Base-by-base conservation (phyloP, 2,329 filamentous ascomycete species). In the Thelonectria rubi region DNA sequence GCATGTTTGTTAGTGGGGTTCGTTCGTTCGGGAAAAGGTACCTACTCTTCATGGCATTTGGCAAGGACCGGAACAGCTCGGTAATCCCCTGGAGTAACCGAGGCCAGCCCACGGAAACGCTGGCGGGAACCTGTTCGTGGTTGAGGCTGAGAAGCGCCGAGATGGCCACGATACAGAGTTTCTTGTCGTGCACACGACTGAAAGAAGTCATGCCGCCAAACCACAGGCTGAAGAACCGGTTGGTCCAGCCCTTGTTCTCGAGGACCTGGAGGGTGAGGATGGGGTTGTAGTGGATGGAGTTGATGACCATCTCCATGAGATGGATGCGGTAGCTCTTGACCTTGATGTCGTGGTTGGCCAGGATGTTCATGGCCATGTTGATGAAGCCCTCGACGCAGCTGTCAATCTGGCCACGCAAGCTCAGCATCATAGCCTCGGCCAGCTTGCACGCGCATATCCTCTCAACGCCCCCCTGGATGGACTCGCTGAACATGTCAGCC, bases 201-300 rank as follows among this genome's bases (percentile, higher is more conserved):
- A 99, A 98, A 72, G 88, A 90, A 65, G 97, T 91, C 81, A 99
- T 99, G 80, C 90, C 96, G 43, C 92, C 92, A 78, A 99, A 99
- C 95, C 95, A 99, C 61, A 96, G 82, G 78, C 92, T 97, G 83
- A 99, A 99, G 81, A 99, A 99, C 75, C 96, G 96, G 80, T 98
- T 98, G 7, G 95, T 98, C 94, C 94, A 97, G 63, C 88, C 90
- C 73, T 96, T 94, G 55, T 84, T 81, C 80, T 99, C 95, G n/a
- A 99, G 85, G 39, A 97, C 88, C 64, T 93, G 90, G 20, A 99
- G 85, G 21, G 93, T 86, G 62, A 97, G 84, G 46, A 90, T 80
- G 1, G 95, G 94, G 81, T 97, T 97, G 84, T 99, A 99, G 84
- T 98, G 97, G 72, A 98, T 93, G 57, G 92, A 89, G 78, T 98